Evolutionary conservation across 805 yeast genomes (phyloP), one percentile per base, ranked within the genome.

Genomic region (Kuraishia cidri): DNA sequence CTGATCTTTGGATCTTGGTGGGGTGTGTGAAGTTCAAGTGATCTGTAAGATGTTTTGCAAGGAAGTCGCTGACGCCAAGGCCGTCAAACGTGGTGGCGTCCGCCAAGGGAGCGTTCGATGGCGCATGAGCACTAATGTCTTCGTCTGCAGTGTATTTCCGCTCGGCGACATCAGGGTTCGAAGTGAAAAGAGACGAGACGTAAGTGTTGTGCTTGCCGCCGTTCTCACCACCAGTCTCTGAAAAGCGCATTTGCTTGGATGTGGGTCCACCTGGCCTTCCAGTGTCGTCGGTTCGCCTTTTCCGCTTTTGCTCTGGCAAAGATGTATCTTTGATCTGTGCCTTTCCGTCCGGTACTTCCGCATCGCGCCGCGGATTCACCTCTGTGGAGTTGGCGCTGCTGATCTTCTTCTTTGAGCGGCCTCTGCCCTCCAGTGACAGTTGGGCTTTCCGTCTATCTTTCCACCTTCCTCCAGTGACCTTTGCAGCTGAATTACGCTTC

Each of bases 51-150:
- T 79, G 81, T 6, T 52, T 53, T 1, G 69, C 47, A 25, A 90
- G 52, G 20, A 58, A 53, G 2, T 64, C 70, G 38, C 71, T 70
- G 11, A 88, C 54, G 0, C 94, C 94, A 28, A 90, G 58, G 0
- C 85, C 84, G 12, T 58, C 65, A 46, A 90, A 90, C 3, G 82
- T 63, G 7, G 82, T 72, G 1, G 77, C 62, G 45, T 80, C 87
- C 12, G 62, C 66, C 19, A 84, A 52, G 1, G 97, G 96, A 0
- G 97, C 97, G 58, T 92, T 92, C 0, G 97, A 85, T 1, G 94
- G 83, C 4, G 52, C 66, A 2, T 47, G 38, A 9, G 36, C 40
- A 13, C 48, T 53, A 6, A 51, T 42, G 10, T 39, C 40, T 5
- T 15, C 23, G 9, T 14, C 28, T 17, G 23, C 31, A 22, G 42